phyloP scores from a whole-genome alignment of 2,329 filamentous ascomycete species.

The Claviceps arundinis region DNA sequence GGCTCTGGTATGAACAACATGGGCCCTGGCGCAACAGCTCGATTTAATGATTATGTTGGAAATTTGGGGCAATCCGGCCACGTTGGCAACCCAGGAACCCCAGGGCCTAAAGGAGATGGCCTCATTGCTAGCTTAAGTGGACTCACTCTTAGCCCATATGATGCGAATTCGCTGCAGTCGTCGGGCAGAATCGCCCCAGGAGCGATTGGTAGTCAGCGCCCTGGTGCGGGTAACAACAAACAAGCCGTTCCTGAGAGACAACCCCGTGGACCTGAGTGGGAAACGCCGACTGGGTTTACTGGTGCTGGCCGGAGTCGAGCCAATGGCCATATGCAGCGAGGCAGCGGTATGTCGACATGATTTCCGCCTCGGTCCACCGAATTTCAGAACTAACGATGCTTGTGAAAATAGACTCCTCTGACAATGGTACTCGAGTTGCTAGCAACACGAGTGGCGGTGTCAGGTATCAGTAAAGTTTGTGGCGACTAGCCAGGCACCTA shows the following conservation, averaged over 20 bases:
- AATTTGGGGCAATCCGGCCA: constrained; percentile 23
- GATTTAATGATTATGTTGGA: constrained; percentile 33
- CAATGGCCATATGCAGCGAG: constrained; percentile 48
- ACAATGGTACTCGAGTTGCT: constrained; percentile 26
- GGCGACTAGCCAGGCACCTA: neutral
- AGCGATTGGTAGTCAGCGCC: constrained; percentile 53
- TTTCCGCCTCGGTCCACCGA: neutral
- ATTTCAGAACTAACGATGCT: neutral
- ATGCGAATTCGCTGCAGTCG: constrained; percentile 26
- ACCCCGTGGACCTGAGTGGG: constrained; percentile 52
- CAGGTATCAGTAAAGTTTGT: constrained; percentile 22
- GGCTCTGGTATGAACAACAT: constrained; percentile 42
- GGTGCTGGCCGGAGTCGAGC: constrained; percentile 35
- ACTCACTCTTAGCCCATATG: constrained; percentile 38
- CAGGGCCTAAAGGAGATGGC: constrained; percentile 25
- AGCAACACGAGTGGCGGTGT: constrained; percentile 21
- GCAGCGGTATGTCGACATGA: constrained; percentile 37
- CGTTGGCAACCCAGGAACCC: constrained; percentile 22
- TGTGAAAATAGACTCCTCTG: constrained; percentile 25
- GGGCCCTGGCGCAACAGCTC: constrained; percentile 21
- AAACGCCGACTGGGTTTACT: constrained; percentile 38
- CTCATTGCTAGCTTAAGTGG: constrained; percentile 36
- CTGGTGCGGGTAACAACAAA: constrained; percentile 31
- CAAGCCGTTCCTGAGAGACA: constrained; percentile 45
- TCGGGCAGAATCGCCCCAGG: constrained; percentile 37